phyloP scores from a whole-genome alignment of 352 stramenopile genomes.

The Phytophthora multivora region DNA sequence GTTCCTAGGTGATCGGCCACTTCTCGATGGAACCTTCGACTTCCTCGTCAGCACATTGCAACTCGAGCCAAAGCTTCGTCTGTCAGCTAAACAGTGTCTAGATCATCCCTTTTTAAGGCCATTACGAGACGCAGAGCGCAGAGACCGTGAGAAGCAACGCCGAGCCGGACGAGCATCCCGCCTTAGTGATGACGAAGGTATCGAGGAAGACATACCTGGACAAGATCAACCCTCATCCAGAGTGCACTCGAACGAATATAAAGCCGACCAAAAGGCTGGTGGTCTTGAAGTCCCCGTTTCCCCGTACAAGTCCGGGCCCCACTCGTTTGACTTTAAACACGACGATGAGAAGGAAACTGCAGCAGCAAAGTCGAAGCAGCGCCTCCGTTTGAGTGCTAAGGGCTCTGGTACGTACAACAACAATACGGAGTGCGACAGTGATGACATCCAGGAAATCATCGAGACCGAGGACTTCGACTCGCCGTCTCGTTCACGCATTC shows the following conservation, averaged over 20 bases:
- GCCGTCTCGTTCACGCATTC: conserved; percentile 8
- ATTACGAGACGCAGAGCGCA: conserved; percentile 58
- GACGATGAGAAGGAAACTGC: conserved; percentile 5
- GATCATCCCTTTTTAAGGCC: conserved; percentile 60
- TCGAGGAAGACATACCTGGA: conserved; percentile 80
- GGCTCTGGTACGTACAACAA: conserved; percentile 33
- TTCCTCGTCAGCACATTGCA: conserved; percentile 68
- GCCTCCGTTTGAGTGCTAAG: conserved; percentile 5
- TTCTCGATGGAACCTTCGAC: conserved; percentile 69
- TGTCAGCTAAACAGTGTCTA: conserved; percentile 58
- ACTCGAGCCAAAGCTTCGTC: conserved; percentile 59
- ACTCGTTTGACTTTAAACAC: conserved; percentile 37
- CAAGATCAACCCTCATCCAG: conserved; percentile 20
- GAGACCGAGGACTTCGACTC: conserved; percentile 53
- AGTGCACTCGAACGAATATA: conserved; percentile 11
- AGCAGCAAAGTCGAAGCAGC: conserved; percentile 27
- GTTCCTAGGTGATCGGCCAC: conserved; percentile 40
- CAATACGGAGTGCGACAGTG: conserved; percentile 60
- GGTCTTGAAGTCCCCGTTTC: neutral
- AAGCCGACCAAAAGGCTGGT: conserved; percentile 23
- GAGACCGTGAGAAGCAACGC: conserved; percentile 46
- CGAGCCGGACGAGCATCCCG: conserved; percentile 11
- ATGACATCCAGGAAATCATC: conserved; percentile 86
- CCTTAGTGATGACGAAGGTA: conserved; percentile 58
- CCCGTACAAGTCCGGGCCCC: conserved; percentile 28